Evolutionary conservation across 495 filamentous ascomycete species (phyloP).

Genomic region (Annulohypoxylon bovei): DNA sequence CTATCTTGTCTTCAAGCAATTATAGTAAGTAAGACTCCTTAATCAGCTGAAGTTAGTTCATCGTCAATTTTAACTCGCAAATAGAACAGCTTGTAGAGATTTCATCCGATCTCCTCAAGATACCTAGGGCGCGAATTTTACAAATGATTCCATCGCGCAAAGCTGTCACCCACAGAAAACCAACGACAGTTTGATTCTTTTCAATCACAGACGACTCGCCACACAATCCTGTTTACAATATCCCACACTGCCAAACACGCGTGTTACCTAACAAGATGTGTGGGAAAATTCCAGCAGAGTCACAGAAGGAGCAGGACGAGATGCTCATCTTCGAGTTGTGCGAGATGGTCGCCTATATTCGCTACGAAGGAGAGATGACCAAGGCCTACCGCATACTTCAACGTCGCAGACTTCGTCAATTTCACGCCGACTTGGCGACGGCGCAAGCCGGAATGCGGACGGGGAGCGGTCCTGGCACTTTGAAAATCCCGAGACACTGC

Average conservation of each 20-base stretch:
- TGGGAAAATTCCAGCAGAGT: background rate
- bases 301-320: background rate
- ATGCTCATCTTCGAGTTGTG: background rate
- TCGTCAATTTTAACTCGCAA: background rate
- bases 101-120: background rate
- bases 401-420: background rate
- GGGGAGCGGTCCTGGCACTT: background rate
- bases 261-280: background rate
- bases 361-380: background rate
- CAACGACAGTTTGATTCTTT: background rate
- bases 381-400: background rate
- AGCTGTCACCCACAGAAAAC: background rate
- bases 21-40: too few species aligned
- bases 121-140: background rate
- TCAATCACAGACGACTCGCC: background rate
- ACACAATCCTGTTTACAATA: background rate
- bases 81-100: background rate
- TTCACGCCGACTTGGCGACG: background rate
- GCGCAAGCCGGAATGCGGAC: background rate
- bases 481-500: conserved; percentile 3
- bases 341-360: background rate
- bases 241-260: background rate
- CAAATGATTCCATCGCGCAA: background rate
- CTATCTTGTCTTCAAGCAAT: too few species aligned
- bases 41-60: background rate